Evolutionary conservation across 2,329 filamentous ascomycete species (phyloP).

Genomic region (Boeremia exigua): DNA sequence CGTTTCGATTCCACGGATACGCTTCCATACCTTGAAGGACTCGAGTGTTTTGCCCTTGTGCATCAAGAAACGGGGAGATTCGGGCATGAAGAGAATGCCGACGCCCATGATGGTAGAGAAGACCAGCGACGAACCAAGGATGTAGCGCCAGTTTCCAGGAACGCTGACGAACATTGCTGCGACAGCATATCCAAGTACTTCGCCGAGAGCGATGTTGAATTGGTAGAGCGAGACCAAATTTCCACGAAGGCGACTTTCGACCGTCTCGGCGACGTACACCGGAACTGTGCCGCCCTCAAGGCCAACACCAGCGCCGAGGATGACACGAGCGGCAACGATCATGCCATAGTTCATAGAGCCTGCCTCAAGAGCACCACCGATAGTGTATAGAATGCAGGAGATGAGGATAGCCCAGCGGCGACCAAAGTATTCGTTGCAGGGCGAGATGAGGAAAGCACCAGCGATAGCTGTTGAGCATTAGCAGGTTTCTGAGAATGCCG

Average conservation of each 20-base stretch:
- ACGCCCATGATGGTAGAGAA: constrained; percentile 69
- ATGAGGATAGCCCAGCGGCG: constrained; percentile 73
- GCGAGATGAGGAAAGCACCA: constrained; percentile 70
- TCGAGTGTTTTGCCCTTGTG: constrained; percentile 67
- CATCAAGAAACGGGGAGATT: constrained; percentile 72
- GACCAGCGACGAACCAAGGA: constrained; percentile 73
- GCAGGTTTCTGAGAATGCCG: background rate
- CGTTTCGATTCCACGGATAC: constrained; percentile 67
- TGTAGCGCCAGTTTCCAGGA: constrained; percentile 73
- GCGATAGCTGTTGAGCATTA: constrained; percentile 60
- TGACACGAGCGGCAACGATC: constrained; percentile 71
- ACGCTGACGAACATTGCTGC: constrained; percentile 76
- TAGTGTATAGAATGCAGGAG: constrained; percentile 71
- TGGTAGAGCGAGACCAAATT: constrained; percentile 78
- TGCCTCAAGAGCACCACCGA: constrained; percentile 72
- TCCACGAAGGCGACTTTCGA: constrained; percentile 70
- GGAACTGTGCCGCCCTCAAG: constrained; percentile 77
- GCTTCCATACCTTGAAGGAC: constrained; percentile 73
- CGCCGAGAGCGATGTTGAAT: constrained; percentile 76
- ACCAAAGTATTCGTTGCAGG: constrained; percentile 71
- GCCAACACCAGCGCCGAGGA: constrained; percentile 74
- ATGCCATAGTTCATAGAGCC: constrained; percentile 72
- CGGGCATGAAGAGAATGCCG: constrained; percentile 75
- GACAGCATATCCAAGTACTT: constrained; percentile 75
- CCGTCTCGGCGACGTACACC: constrained; percentile 76